Base-by-base conservation (phyloP, 495 filamentous ascomycete species). In the Penicillium argentinense region DNA sequence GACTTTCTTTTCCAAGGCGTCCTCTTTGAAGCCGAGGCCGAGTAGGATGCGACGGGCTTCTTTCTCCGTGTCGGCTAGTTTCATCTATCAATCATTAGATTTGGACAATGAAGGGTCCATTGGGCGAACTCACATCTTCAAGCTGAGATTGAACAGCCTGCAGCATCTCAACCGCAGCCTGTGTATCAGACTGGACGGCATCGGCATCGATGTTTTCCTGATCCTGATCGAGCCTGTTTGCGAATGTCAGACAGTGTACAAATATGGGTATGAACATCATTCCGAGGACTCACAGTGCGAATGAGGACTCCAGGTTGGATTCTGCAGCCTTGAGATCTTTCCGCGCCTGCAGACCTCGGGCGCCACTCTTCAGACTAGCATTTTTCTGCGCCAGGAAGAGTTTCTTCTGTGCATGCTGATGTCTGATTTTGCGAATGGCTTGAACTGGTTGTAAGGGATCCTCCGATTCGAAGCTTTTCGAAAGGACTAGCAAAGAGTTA, bases 21-120 rank as follows among this genome's bases (percentile, higher is more conserved):
- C 60, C 39, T 83, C 80, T 13, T 79, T 75, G 65, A 95, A 95
- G 0, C 89, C 89, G 3, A 95, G 73, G 34, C 87, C 83, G 5
- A 71, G 62, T 2, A 89, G 78, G 25, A 87, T 78, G 36, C 72
- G 79, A 38, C 80, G 79, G 4, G 85, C 86, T 48, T 74, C 74
- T 19, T 77, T 73, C 56, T 87, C 81, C 39, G 69, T 58, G 22
- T 74, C 73, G 23, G 64, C 56, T 1, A 72, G 41, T 45, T 68
- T 70, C 56, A 73, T 72, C 71, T 75, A 16, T 33, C 0, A 14
- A 18, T 22, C n/a, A 42, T 62, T 18, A 49, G 29, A 34, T 36
- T 63, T 5, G 3, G 13, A 12, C n/a, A 1, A 14, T 14, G 11
- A 5, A 7, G 6, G 7, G 23, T 9, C 9, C n/a, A 5, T 14